Base-by-base conservation (phyloP, 163 green algal genomes). In the Trebouxia gelatinosa region DNA sequence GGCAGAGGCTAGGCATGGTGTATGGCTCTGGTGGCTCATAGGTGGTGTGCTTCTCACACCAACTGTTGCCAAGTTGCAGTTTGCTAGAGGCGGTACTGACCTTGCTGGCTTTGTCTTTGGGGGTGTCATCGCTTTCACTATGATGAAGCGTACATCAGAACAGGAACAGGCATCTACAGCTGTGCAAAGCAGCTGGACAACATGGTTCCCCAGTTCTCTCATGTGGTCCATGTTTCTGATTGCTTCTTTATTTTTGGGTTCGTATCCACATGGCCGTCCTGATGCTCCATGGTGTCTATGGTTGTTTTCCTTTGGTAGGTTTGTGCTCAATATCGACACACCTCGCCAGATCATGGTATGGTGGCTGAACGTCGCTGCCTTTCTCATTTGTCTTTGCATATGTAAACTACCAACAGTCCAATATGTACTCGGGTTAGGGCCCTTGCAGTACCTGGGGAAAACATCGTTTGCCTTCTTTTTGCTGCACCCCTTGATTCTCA, bases 401-500 rank as follows among this genome's bases (percentile, higher is more conserved):
- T 54, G 35, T 32, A 16, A 72, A 9, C 26, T 72, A 37, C 64
- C 64, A 6, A 54, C 23, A 6, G 35, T 31, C 26, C 64, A 72
- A 29, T 34, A 5, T 34, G 64, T 35, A 26, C 37, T 72, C 19
- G 50, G 37, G 23, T 31, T 72, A 37, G 21, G 2, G 4, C 50
- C 6, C 23, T 34, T 62, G 0, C 29, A 1, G 3, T 72, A 72
- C 37, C 26, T 72, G 21, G 64, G 64, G 23, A 54, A 32, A 17
- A 72, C 64, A 51, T 72, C 64, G 2, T 72, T 72, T 72, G 35
- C 64, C 19, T 17, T 72, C 5, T 72, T 72, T 17, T 6, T 72
- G 5, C 32, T 72, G 37, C 64, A 72, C 19, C 64, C 62, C 46
- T 50, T 70, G 34, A 70, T 70, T 32, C 34, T 54, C 21, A 35